Evolutionary conservation across 305 asterid species (phyloP).

Genomic region (Andrographis paniculata): DNA sequence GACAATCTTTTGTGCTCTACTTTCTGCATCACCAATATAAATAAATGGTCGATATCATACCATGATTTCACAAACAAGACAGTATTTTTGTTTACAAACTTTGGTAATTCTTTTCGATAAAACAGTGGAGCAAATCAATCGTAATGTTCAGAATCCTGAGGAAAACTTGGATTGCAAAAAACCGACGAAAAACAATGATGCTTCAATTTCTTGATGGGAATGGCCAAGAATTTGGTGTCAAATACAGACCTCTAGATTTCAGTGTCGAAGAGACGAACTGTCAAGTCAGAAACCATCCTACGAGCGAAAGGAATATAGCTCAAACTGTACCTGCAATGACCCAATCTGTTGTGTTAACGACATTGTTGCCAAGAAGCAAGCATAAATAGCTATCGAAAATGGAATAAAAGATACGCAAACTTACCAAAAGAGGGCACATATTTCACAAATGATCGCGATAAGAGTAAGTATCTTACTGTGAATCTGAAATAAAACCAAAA

Average conservation of each 20-base stretch:
- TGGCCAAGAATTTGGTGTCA: too few relatives aligned
- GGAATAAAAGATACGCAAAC: constrained; percentile 21
- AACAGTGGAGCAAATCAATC: too few relatives aligned
- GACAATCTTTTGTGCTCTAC: too few relatives aligned
- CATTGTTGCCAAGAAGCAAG: background rate
- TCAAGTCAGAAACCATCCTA: constrained; percentile 61
- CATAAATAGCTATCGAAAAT: background rate
- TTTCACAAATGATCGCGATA: constrained; percentile 71
- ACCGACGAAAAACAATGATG: too few relatives aligned
- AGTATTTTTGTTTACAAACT: too few relatives aligned
- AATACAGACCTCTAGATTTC: constrained; percentile 59
- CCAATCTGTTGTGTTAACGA: constrained; percentile 7
- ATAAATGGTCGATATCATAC: too few relatives aligned
- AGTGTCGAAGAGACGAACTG: constrained; percentile 83
- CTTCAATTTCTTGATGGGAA: too few relatives aligned
- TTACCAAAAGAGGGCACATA: constrained; percentile 82
- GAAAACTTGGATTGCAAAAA: too few relatives aligned
- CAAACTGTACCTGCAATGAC: constrained; percentile 79
- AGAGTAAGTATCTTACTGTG: constrained; percentile 82
- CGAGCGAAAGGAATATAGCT: constrained; percentile 96
- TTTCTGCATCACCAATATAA: too few relatives aligned
- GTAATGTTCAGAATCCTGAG: too few relatives aligned
- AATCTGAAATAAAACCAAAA: constrained; percentile 45
- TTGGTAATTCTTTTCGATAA: too few relatives aligned
- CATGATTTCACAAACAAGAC: too few relatives aligned